Conservation (phyloP, 495 filamentous ascomycete species). For the Hypoxylon intermedium region DNA sequence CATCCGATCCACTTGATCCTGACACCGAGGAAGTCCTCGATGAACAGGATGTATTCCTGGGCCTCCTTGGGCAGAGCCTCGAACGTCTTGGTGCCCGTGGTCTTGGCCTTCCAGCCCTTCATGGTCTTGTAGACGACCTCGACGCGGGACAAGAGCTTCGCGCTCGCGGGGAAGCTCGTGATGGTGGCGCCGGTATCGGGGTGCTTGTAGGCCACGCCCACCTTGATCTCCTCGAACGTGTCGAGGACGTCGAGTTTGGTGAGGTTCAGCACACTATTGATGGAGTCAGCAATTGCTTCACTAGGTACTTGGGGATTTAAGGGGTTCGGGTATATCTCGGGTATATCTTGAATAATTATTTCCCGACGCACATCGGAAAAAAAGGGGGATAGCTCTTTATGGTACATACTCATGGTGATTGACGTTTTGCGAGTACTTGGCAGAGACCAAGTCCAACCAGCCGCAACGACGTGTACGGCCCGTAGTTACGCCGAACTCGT, state of each 20-base stretch:
- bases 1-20: constrained; percentile 79
- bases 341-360: no score
- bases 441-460: constrained; percentile 89
- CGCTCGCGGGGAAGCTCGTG: constrained; percentile 49
- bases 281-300: not conserved
- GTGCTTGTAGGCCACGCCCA: constrained; percentile 74
- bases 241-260: constrained; percentile 78
- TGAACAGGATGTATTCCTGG: constrained; percentile 73
- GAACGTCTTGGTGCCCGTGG: constrained; percentile 50
- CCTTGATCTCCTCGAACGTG: constrained; percentile 78
- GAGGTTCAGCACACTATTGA: not conserved
- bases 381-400: no score
- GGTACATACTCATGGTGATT: constrained; percentile 65
- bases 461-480: constrained; percentile 85
- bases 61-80: constrained; percentile 79
- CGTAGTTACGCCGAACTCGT: constrained; percentile 77
- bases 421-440: constrained; percentile 73
- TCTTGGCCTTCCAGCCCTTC: constrained; percentile 78
- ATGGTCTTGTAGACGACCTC: constrained; percentile 75
- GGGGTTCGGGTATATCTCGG: no score
- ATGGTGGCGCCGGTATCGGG: constrained; percentile 44
- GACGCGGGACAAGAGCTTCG: constrained; percentile 46
- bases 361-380: not conserved
- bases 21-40: constrained; percentile 74
- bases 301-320: not conserved